Evolutionary conservation across 2,329 filamentous ascomycete species (phyloP), one percentile per base, ranked within the genome.

Genomic region (Madurella mycetomatis): DNA sequence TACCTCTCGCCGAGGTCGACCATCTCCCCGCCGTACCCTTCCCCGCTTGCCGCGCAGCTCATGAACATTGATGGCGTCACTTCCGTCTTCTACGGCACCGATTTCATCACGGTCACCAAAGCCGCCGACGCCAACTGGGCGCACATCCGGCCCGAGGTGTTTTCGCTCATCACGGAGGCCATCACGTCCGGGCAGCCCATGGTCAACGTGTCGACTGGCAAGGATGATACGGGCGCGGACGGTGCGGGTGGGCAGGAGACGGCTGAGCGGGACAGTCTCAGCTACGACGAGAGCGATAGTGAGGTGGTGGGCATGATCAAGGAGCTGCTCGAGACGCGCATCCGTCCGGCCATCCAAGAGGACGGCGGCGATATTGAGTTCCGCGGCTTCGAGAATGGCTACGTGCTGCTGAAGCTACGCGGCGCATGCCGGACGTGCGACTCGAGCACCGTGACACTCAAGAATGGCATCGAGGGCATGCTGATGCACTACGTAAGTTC

Each of bases 261-360:
- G 47, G 70, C 64, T 58, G 81, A 84, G 65, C 76, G 82, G 57
- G 90, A 95, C 65, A 88, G 83, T 56, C 76, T 96, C 49, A 83
- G 83, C 18, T 96, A 92, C 70, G 85, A 92, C 64, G 91, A 96
- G 68, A 86, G 95, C 59, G 94, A 99, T 69, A 87, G 86, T 62
- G 94, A 99, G 73, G 90, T 96, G 11, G 87, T 99, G 9, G 88
- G 90, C 55, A 97, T 97, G 94, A 97, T 99, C 74, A 96, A 97
- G 76, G 94, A 99, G 74, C 76, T 99, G 32, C 78, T 99, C 37
- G 94, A 99, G 73, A 99, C 94, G 25, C 81, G 94, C 58, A 96
- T 99, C 66, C 82, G 94, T 42, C 94, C 94, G 0, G 89, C 92
- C 1, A 99, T 99, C 59, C 94, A 97, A 71, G 94, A 97, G 70